A percentile compares a stretch with the other conserved stretches of the same genome.
phyloP scores from a whole-genome alignment of 2,329 filamentous ascomycete species.

The Erysiphe pulchra region DNA sequence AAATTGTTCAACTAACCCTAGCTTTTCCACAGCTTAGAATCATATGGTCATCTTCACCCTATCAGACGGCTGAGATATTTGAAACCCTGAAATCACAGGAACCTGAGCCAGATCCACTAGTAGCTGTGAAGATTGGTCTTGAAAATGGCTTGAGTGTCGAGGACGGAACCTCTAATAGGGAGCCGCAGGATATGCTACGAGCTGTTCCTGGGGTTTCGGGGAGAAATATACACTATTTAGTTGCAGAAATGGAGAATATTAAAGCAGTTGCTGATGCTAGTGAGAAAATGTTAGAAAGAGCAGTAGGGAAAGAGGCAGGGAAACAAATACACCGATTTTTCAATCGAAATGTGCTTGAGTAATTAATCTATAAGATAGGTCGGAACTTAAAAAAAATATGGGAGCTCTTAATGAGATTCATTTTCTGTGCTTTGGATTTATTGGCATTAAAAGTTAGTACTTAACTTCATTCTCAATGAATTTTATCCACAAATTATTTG shows the following conservation, averaged over 20 bases:
- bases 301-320: constrained; percentile 57
- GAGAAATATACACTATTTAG: constrained; percentile 48
- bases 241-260: constrained; percentile 49
- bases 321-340: constrained; percentile 65
- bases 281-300: constrained; percentile 39
- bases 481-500: too few species aligned
- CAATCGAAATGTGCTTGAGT: constrained; percentile 18
- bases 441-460: too few species aligned
- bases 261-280: constrained; percentile 67
- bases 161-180: constrained; percentile 52
- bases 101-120: constrained; percentile 70
- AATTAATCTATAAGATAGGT: background rate
- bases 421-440: too few species aligned
- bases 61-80: constrained; percentile 95
- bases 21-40: constrained; percentile 76
- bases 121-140: constrained; percentile 61
- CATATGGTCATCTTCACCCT: constrained; percentile 81
- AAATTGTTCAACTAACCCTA: constrained; percentile 75
- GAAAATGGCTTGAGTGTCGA: constrained; percentile 34
- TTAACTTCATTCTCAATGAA: too few species aligned
- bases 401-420: too few species aligned
- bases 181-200: constrained; percentile 75
- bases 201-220: constrained; percentile 64
- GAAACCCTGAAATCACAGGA: constrained; percentile 76
- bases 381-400: too few species aligned